A percentile compares a stretch with the other conserved stretches of the same genome.
Evolutionary conservation across 352 stramenopile genomes (phyloP).

Genomic region (Pythium aphanidermatum): DNA sequence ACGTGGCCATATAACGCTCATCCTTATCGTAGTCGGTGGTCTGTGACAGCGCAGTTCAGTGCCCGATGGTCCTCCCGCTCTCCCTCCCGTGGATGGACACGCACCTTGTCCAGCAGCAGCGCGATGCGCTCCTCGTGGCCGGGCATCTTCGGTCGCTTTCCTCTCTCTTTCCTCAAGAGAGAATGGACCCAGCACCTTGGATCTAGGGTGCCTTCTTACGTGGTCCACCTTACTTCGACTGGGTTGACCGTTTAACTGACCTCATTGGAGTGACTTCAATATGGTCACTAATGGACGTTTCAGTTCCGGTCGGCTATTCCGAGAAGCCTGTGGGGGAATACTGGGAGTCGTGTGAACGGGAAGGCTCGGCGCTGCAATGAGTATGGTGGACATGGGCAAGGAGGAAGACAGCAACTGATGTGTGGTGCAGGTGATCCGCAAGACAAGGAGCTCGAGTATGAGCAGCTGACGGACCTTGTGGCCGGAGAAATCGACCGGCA

Average conservation of each 20-base stretch:
- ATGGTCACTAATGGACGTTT: conserved; percentile 10
- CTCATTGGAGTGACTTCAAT: conserved; percentile 20
- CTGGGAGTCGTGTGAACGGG: not conserved
- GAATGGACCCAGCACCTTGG: conserved; percentile 7
- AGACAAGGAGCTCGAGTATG: conserved; percentile 25
- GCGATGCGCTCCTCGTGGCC: conserved; percentile 71
- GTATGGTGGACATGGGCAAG: not conserved
- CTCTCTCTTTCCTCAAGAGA: conserved; percentile 7
- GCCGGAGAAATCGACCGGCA: conserved; percentile 56
- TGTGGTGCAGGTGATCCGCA: conserved; percentile 15
- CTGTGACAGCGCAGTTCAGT: conserved; percentile 19
- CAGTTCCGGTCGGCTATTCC: conserved; percentile 15
- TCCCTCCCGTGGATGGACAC: not conserved
- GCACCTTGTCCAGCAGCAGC: conserved; percentile 77
- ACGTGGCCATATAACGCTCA: conserved; percentile 99
- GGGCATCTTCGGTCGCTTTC: conserved; percentile 36
- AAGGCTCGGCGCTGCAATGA: not conserved
- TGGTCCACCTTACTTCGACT: conserved; percentile 14
- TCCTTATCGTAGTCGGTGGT: conserved; percentile 94
- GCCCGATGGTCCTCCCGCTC: too few species aligned
- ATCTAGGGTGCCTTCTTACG: conserved; percentile 13
- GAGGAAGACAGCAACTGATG: not conserved
- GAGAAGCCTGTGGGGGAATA: not conserved
- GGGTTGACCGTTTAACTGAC: too few species aligned
- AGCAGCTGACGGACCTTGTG: conserved; percentile 60